These are phyloP conservation scores for Bolboschoenoplectus hybrid DNA, from an alignment of 202 grass and related monocot species.

Conservation along the genomic window DNA sequence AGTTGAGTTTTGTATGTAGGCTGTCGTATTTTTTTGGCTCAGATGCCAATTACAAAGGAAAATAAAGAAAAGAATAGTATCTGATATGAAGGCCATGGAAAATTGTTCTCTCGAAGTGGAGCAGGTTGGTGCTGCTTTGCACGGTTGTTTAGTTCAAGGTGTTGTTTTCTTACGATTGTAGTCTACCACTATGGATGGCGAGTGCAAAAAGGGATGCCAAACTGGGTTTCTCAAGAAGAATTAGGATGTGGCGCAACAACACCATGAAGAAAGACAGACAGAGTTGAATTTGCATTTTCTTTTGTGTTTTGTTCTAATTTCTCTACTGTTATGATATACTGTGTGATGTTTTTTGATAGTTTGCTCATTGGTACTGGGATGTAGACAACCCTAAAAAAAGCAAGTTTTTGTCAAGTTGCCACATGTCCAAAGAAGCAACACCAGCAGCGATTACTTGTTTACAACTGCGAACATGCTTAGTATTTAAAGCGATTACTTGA, in stretches of 20 bases:
- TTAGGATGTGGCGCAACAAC: too few species aligned
- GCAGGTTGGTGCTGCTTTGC: conserved; percentile 43
- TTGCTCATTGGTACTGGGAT: too few species aligned
- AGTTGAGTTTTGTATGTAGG: conserved; percentile 77
- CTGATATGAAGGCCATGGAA: conserved; percentile 55
- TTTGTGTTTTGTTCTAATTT: too few species aligned
- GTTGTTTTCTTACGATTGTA: conserved; percentile 54
- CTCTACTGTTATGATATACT: too few species aligned
- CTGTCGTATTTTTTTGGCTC: conserved; percentile 75
- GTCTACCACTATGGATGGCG: neutral
- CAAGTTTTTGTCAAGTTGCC: neutral
- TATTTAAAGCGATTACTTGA: too few species aligned
- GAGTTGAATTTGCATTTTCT: too few species aligned
- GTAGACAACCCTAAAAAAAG: neutral
- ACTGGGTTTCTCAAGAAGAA: too few species aligned
- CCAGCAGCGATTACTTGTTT: neutral
- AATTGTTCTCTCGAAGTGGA: conserved; percentile 71
- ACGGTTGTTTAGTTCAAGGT: conserved; percentile 58
- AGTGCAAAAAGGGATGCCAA: too few species aligned
- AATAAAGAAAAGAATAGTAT: conserved; percentile 30
- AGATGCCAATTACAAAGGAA: conserved; percentile 45
- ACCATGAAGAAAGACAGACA: too few species aligned
- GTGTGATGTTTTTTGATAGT: too few species aligned
- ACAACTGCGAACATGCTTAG: neutral
- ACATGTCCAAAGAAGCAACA: neutral